phyloP scores from a whole-genome alignment of 192 early-diverging fungal species.

The Mortierella hygrophila region DNA sequence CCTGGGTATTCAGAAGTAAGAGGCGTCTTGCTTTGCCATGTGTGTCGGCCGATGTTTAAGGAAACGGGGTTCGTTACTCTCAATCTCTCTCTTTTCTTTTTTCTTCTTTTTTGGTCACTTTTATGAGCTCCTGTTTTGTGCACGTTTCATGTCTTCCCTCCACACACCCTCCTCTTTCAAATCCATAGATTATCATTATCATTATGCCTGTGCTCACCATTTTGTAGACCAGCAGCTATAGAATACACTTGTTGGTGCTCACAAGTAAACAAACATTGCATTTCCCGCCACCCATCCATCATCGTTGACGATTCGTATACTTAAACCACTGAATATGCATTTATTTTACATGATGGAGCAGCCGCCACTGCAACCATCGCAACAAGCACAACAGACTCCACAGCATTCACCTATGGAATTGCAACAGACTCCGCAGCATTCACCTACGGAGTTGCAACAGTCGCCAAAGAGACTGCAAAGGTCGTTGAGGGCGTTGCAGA shows the following conservation, averaged over 20 bases:
- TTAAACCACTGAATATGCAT: not conserved
- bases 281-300: not conserved
- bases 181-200: not conserved
- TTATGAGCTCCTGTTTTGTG: not conserved
- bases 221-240: not conserved
- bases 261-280: not conserved
- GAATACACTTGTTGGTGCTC: not conserved
- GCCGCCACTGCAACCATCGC: not conserved
- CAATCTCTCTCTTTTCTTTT: not conserved
- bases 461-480: not conserved
- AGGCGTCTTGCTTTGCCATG: not conserved
- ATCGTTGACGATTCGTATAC: too few relatives aligned
- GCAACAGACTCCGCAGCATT: not conserved
- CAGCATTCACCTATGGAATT: not conserved
- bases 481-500: not conserved
- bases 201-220: not conserved
- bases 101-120: not conserved
- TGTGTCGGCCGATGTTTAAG: not conserved
- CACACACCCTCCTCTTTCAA: not conserved
- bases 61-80: not conserved
- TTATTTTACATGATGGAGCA: not conserved
- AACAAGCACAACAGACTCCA: not conserved
- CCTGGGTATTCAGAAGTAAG: conserved; percentile 11
- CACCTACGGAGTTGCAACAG: not conserved
- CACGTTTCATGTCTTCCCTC: not conserved